Evolutionary conservation across 192 early-diverging fungal genomes (phyloP).

Genomic region (Phycomyces nitens): DNA sequence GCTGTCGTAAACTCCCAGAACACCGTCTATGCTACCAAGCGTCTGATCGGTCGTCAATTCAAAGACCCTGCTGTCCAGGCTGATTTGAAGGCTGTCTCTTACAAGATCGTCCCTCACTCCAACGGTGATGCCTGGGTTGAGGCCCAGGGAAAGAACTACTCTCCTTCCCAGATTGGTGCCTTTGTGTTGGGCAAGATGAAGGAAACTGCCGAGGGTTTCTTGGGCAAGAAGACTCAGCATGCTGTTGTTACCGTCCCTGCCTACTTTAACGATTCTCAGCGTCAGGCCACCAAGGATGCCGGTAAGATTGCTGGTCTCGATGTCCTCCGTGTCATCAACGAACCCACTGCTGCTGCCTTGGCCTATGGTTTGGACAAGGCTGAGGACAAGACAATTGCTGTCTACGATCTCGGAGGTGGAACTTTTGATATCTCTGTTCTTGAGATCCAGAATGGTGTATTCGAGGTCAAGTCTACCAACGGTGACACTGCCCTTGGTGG

Average conservation of each 20-base stretch:
- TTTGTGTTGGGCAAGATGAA: conserved; percentile 99
- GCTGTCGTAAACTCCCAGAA: conserved; percentile 98
- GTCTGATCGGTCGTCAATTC: conserved; percentile 93
- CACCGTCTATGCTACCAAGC: conserved; percentile 97
- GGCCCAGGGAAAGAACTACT: conserved; percentile 92
- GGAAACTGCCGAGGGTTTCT: conserved; percentile 87
- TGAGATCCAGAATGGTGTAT: conserved; percentile 97
- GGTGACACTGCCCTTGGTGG: conserved; percentile 89
- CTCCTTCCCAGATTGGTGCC: conserved; percentile 93
- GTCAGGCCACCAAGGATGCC: conserved; percentile 95
- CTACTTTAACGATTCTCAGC: conserved; percentile 97
- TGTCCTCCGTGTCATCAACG: conserved; percentile 93
- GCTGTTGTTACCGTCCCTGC: conserved; percentile 97
- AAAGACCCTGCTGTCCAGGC: conserved; percentile 85
- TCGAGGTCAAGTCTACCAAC: conserved; percentile 98
- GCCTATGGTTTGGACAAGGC: conserved; percentile 87
- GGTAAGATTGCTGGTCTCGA: conserved; percentile 87
- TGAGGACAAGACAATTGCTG: conserved; percentile 87
- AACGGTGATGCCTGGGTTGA: conserved; percentile 99
- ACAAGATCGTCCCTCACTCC: conserved; percentile 91
- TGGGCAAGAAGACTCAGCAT: conserved; percentile 83
- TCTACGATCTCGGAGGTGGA: conserved; percentile 97
- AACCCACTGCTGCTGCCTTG: conserved; percentile 91
- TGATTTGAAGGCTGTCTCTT: conserved; percentile 87
- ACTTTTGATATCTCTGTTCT: conserved; percentile 99